These are phyloP conservation scores for Trifolium dubium DNA, from an alignment of 306 rosid genomes.

Conservation along the genomic window DNA sequence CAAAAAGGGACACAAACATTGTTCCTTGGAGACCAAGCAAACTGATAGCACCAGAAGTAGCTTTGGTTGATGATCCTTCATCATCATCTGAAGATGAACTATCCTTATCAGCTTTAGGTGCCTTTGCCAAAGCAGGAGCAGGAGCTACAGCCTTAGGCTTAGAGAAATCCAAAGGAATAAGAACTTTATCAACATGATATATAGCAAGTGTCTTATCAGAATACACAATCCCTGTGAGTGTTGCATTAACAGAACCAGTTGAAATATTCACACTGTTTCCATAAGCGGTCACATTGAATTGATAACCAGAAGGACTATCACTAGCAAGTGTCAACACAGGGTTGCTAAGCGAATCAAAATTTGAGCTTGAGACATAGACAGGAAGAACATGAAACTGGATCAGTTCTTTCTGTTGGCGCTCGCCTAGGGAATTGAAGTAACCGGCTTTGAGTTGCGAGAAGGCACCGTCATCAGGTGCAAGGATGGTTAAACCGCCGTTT, in stretches of 20 bases:
- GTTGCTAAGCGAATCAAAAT: slow-evolving; percentile 67
- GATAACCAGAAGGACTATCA: slow-evolving; percentile 50
- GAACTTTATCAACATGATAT: slow-evolving; percentile 63
- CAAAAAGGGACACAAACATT: slow-evolving; percentile 30
- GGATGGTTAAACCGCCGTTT: slow-evolving; percentile 53
- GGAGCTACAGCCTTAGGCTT: slow-evolving; percentile 55
- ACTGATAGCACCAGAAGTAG: slow-evolving; percentile 42
- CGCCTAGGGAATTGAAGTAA: slow-evolving; percentile 54
- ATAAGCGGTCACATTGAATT: slow-evolving; percentile 65
- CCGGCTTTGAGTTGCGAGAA: slow-evolving; percentile 64
- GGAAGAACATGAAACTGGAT: slow-evolving; percentile 67
- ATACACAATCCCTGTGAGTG: slow-evolving; percentile 64
- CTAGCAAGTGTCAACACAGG: slow-evolving; percentile 68
- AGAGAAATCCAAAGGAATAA: slow-evolving; percentile 61
- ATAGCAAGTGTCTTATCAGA: slow-evolving; percentile 64
- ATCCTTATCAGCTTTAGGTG: slow-evolving; percentile 52
- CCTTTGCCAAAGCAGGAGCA: slow-evolving; percentile 47
- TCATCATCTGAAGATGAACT: slow-evolving; percentile 40
- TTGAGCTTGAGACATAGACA: slow-evolving; percentile 56
- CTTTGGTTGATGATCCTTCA: slow-evolving; percentile 31
- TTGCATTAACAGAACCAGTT: slow-evolving; percentile 62
- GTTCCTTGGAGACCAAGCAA: slow-evolving; percentile 29
- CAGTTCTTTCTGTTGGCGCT: slow-evolving; percentile 56
- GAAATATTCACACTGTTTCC: slow-evolving; percentile 66
- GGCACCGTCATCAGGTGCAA: slow-evolving; percentile 62